Evolutionary conservation across 2,329 filamentous ascomycete species (phyloP), one percentile per base, ranked within the genome.

Genomic region (Furcasterigmium furcatum): DNA sequence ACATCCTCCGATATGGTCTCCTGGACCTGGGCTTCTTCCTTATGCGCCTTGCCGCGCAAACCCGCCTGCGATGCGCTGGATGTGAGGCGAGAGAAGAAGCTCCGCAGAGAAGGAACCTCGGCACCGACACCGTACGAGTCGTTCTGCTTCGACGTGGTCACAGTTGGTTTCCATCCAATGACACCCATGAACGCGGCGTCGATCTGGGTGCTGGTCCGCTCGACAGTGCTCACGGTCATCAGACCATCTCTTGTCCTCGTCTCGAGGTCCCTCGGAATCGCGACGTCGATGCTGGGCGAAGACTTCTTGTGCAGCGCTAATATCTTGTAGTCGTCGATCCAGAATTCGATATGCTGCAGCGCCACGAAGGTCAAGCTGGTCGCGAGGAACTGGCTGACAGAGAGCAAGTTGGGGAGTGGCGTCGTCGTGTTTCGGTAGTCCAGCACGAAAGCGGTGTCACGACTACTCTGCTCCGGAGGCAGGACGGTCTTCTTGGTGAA

Each of bases 361-460:
- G 90, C 87, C 48, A 99, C 92, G 69, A 99, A 99, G 0, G 94
- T 97, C 63, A 99, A 72, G 70, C 92, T 96, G 7, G 91, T 97
- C 4, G 91, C 88, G 41, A 99, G 72, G 55, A 99, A 99, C 65
- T 96, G 91, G 59, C 88, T 86, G 44, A 99, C 77, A 2, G 89
- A 91, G 21, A 95, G 74, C 9, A 99, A 71, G 49, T 90, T 89
- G 4, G 95, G 94, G 41, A 97, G 70, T 2, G 91, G 89, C 1
- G 91, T 92, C 0, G 88, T 91, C 24, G 81, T 81, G 62, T 95
- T 96, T 59, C 94, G 81, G 66, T 97, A 96, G 61, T 97, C 91
- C 39, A 99, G 77, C 39, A 96, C 84, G 61, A 99, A 99, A n/a
- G 86, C 87, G 3, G 95, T 99, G 56, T 92, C 81, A 25, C 73